Conservation (phyloP, 805 yeast species). For the Metschnikowia corniflorae region DNA sequence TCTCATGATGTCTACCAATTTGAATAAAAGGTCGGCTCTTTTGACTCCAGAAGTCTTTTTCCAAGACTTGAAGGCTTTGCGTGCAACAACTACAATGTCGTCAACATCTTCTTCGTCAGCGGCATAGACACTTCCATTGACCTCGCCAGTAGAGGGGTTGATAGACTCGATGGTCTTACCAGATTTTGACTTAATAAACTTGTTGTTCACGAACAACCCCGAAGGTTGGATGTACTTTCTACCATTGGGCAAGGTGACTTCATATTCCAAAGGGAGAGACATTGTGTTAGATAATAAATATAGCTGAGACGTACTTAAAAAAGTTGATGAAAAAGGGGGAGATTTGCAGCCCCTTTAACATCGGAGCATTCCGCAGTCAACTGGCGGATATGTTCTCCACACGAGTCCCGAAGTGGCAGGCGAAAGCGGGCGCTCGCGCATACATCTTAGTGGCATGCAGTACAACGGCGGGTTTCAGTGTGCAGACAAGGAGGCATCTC, state of each 20-base stretch:
- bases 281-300: no score
- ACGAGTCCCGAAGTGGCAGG: not conserved
- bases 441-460: no score
- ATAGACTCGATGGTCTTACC: constrained; percentile 37
- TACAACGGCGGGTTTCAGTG: not conserved
- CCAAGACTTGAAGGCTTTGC: constrained; percentile 44
- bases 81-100: constrained; percentile 38
- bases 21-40: constrained; percentile 35
- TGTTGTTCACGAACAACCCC: constrained; percentile 61
- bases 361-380: no score
- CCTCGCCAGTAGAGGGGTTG: constrained; percentile 43
- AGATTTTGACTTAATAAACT: constrained; percentile 24
- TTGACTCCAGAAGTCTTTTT: constrained; percentile 42
- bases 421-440: not conserved
- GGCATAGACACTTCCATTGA: constrained; percentile 39
- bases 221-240: constrained; percentile 49
- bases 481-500: no score
- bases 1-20: constrained; percentile 35
- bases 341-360: no score
- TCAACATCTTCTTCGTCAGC: constrained; percentile 43
- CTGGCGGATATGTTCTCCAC: no score
- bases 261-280: constrained; percentile 37
- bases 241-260: constrained; percentile 49
- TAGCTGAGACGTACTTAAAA: no score
- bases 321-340: not conserved